Base-by-base conservation (phyloP, 2,329 filamentous ascomycete species). In the Trichoderma polysporum region DNA sequence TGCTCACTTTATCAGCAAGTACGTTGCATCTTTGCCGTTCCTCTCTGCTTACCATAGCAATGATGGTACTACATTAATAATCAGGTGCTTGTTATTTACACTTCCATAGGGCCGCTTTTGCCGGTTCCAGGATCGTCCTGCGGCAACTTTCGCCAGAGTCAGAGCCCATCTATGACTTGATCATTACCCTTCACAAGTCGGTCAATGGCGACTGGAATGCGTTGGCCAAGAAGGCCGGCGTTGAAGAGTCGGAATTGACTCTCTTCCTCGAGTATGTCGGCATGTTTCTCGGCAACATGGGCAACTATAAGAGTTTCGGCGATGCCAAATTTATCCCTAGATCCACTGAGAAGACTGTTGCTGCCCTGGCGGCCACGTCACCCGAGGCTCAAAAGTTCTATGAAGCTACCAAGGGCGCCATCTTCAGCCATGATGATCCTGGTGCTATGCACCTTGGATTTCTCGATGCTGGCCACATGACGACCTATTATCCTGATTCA, bases 231-330 rank as follows among this genome's bases (percentile, higher is more conserved):
- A 88, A 90, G 77, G 87, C 89, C 19, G 84, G 85, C 35, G 83
- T 93, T 57, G 85, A 86, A 53, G 83, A 88, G 59, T 83, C 88
- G 63, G 85, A 92, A 64, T 76, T 93, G 53, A 84, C 85, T 17
- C 82, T 85, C 68, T 94, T 94, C 80, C 82, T 94, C 41, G 87
- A 93, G 76, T 95, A 94, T 77, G 85, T 90, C 8, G 88, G 86
- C 33, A 90, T 92, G 78, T 93, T 95, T 77, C 82, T 95, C 2
- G 91, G 91, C 52, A 95, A 94, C 75, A 85, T 84, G 69, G 91
- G 92, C 70, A 95, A 95, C 78, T 95, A 94, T 81, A 94, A 94
- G 81, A 91, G 90, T 72, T 94, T 94, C 73, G 92, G 92, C 50
- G 91, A 95, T 78, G 87, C 90, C 73, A 95, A 95, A 76, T 94